Percentiles rank a stretch among this genome's conserved stretches.
Evolutionary conservation across 2,329 filamentous ascomycete species (phyloP).

Genomic region (Fusarium sp.): DNA sequence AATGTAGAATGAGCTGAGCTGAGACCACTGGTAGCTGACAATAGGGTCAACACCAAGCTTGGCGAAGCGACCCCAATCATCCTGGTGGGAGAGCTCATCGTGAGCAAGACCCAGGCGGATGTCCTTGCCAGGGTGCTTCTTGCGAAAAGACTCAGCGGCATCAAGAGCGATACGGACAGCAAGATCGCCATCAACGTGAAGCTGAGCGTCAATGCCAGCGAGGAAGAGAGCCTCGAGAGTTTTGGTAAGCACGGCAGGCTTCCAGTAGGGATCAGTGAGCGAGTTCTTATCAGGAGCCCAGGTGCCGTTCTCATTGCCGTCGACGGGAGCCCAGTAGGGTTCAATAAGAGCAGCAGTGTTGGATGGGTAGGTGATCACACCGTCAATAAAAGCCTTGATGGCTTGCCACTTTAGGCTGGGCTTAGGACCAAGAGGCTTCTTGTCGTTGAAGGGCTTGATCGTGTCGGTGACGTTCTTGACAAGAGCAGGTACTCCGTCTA

Average conservation of each 20-base stretch:
- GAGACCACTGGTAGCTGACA: conserved; percentile 45
- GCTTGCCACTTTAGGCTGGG: conserved; percentile 46
- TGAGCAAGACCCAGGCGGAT: conserved; percentile 44
- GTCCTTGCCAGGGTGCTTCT: conserved; percentile 31
- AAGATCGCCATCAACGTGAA: conserved; percentile 44
- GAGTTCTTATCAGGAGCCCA: conserved; percentile 39
- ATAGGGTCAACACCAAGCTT: conserved; percentile 43
- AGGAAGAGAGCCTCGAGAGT: conserved; percentile 42
- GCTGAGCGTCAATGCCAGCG: conserved; percentile 37
- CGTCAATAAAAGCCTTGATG: conserved; percentile 45
- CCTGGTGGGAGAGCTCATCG: conserved; percentile 38
- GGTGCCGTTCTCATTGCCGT: conserved; percentile 17
- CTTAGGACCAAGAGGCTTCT: conserved; percentile 19
- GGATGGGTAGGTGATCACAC: conserved; percentile 45
- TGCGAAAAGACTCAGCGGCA: conserved; percentile 38
- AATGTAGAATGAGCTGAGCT: conserved; percentile 44
- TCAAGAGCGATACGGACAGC: conserved; percentile 42
- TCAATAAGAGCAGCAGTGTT: conserved; percentile 46
- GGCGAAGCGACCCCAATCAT: conserved; percentile 43
- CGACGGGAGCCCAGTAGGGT: conserved; percentile 40
- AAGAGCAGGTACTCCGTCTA: conserved; percentile 13
- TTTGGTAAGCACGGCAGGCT: conserved; percentile 36
- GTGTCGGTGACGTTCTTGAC: conserved; percentile 26
- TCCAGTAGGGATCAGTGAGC: conserved; percentile 46
- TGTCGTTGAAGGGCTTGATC: conserved; percentile 26